phyloP scores from a whole-genome alignment of 768 basidiomycete genomes.

The Agrocybe pediades region DNA sequence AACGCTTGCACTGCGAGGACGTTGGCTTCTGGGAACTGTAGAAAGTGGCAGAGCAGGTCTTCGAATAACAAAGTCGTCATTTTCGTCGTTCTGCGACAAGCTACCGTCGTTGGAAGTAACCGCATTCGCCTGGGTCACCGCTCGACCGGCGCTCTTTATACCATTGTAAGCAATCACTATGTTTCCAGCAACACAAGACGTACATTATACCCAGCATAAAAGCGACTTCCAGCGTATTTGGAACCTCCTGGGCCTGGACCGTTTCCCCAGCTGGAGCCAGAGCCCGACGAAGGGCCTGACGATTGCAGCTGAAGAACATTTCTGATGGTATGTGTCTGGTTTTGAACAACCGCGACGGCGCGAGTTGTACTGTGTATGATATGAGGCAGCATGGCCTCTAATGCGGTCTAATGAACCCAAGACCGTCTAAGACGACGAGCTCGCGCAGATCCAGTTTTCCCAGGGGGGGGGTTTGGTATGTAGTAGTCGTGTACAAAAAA shows the following conservation, averaged over 20 bases:
- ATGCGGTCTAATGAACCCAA: constrained; percentile 14
- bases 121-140: constrained; percentile 72
- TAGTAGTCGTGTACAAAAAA: constrained; percentile 7
- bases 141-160: constrained; percentile 63
- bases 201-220: constrained; percentile 70
- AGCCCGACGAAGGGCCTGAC: constrained; percentile 43
- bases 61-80: constrained; percentile 45
- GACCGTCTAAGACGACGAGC: constrained; percentile 6
- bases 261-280: constrained; percentile 49
- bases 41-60: constrained; percentile 28
- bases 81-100: constrained; percentile 54
- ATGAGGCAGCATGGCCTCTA: constrained; percentile 68
- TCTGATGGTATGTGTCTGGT: constrained; percentile 68
- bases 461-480: background rate
- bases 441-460: constrained; percentile 1
- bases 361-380: constrained; percentile 76
- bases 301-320: constrained; percentile 77
- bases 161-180: constrained; percentile 3
- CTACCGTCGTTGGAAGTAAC: constrained; percentile 55
- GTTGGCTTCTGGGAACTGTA: constrained; percentile 33
- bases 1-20: constrained; percentile 63
- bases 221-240: constrained; percentile 72
- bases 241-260: constrained; percentile 71
- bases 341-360: constrained; percentile 75
- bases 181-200: background rate